Percentiles rank a stretch among this genome's conserved stretches.
These are phyloP conservation scores for Pythium utonaiense DNA, from an alignment of 352 stramenopile species.

Conservation along the genomic window DNA sequence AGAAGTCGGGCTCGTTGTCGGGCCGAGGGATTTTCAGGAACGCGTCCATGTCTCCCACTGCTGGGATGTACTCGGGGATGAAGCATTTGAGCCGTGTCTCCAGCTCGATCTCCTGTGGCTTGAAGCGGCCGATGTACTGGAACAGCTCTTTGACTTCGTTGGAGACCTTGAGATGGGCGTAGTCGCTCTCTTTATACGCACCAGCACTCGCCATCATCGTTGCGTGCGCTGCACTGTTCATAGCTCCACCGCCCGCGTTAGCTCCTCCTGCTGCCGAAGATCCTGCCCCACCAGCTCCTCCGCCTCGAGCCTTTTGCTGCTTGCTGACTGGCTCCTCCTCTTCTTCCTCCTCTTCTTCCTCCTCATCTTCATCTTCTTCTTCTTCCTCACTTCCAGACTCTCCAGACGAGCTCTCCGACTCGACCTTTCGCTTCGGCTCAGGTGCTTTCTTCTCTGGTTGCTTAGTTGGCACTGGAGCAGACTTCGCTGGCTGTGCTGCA, in stretches of 20 bases:
- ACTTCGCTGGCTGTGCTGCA: constrained; percentile 22
- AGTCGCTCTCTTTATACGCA: constrained; percentile 89
- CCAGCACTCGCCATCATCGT: constrained; percentile 64
- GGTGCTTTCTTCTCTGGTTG: constrained; percentile 37
- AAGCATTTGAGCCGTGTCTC: constrained; percentile 96
- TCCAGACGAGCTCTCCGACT: constrained; percentile 67
- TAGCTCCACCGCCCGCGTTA: constrained; percentile 3
- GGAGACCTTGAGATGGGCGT: constrained; percentile 85
- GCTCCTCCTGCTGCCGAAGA: background rate
- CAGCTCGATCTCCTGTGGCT: constrained; percentile 94
- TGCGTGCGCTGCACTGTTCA: constrained; percentile 36
- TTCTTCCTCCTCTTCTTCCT: constrained; percentile 37
- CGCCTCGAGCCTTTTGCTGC: constrained; percentile 10
- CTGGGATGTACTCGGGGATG: constrained; percentile 95
- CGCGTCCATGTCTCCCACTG: constrained; percentile 94
- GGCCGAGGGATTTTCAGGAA: constrained; percentile 96
- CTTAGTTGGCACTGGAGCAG: constrained; percentile 27
- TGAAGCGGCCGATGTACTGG: constrained; percentile 93
- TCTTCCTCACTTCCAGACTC: constrained; percentile 65
- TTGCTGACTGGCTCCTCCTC: constrained; percentile 38
- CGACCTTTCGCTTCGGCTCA: constrained; percentile 46
- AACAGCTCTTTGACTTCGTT: constrained; percentile 91
- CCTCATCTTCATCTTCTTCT: constrained; percentile 60
- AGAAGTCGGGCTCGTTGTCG: constrained; percentile 83
- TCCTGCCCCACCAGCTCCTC: constrained; percentile 15